These are phyloP conservation scores for Coprinopsis marcescibilis DNA, from an alignment of 768 basidiomycete species.

Conservation along the genomic window DNA sequence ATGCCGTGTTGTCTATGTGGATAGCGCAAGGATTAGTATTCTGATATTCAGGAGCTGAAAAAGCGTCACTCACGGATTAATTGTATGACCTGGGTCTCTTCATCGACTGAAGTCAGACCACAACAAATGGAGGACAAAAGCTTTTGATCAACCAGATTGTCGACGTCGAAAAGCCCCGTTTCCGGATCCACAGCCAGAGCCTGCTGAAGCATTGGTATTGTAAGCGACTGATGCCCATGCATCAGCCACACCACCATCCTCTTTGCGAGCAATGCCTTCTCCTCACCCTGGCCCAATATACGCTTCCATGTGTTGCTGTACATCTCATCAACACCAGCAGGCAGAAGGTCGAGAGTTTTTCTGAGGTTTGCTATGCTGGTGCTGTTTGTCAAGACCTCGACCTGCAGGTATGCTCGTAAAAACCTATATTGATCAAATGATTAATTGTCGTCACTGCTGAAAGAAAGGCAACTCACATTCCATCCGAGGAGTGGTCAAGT, in stretches of 20 bases:
- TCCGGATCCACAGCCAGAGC: neutral
- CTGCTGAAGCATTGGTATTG: neutral
- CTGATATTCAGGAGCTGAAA: neutral
- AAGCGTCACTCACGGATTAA: constrained; percentile 3
- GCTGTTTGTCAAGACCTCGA: neutral
- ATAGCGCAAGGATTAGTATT: neutral
- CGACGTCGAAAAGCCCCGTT: neutral
- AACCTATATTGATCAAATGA: no score
- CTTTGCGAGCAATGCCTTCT: neutral
- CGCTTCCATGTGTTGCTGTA: neutral
- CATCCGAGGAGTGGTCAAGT: neutral
- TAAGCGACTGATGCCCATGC: neutral
- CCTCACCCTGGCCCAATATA: neutral
- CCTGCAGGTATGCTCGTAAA: neutral
- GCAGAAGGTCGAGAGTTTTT: neutral
- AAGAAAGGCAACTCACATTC: no score
- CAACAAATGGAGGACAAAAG: constrained; percentile 1
- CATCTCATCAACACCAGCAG: neutral
- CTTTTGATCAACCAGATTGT: neutral
- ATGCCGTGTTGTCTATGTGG: constrained; percentile 5
- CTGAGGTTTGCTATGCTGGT: neutral
- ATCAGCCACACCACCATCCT: constrained; percentile 1
- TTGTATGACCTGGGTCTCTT: neutral
- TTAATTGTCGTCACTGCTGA: no score
- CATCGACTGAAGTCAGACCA: neutral